Evolutionary conservation across 192 early-diverging fungal species (phyloP).

Genomic region (Coemansia sp.): DNA sequence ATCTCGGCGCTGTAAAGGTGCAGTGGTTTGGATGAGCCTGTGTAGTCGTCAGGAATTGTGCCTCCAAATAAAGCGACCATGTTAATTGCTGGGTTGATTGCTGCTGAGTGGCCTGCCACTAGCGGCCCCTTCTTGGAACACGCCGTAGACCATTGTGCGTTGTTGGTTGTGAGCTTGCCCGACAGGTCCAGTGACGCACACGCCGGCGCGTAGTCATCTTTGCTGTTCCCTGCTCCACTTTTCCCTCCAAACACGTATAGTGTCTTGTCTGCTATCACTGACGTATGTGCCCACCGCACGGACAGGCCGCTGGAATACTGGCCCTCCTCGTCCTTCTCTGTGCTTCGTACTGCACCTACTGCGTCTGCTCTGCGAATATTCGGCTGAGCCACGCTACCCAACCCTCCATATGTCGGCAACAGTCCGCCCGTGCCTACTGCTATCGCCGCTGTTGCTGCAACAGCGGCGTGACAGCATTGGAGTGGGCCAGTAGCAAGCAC

Average conservation of each 20-base stretch:
- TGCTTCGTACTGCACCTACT: neutral
- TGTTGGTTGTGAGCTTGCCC: constrained; percentile 19
- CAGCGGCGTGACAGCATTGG: constrained; percentile 6
- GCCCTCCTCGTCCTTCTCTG: neutral
- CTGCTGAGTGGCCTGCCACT: constrained; percentile 34
- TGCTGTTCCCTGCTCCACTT: constrained; percentile 11
- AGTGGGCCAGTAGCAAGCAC: constrained; percentile 7
- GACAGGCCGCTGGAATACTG: constrained; percentile 18
- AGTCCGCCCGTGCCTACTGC: neutral
- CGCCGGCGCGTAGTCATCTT: constrained; percentile 22
- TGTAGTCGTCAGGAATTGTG: constrained; percentile 16
- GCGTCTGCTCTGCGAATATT: neutral
- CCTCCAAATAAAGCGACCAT: constrained; percentile 45
- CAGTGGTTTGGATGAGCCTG: constrained; percentile 8
- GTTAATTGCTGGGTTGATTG: constrained; percentile 33
- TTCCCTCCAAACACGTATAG: constrained; percentile 50
- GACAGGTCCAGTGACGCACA: constrained; percentile 38
- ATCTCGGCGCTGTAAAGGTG: constrained; percentile 45
- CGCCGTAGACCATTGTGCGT: constrained; percentile 14
- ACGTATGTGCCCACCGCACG: constrained; percentile 36
- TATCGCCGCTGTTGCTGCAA: neutral
- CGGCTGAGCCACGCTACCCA: neutral
- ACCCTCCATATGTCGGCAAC: neutral
- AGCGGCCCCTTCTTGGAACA: constrained; percentile 24
- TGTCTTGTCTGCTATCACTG: constrained; percentile 40